Evolutionary conservation across 169 alveolate genomes (phyloP), one percentile per base, ranked within the genome.

Genomic region (Cryptosporidium meleagridis): DNA sequence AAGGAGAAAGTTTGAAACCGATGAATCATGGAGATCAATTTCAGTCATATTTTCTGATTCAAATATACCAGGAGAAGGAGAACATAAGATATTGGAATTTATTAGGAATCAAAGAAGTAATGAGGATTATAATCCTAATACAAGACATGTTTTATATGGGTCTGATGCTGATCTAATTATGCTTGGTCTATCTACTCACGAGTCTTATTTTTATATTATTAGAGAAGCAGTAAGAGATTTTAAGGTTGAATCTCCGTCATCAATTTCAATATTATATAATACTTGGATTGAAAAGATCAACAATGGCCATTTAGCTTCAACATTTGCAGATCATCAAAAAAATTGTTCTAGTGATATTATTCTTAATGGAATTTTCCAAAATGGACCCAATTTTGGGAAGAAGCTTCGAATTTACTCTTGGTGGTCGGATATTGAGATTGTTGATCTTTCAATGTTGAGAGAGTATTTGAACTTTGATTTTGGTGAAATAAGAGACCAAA

Each of bases 41-140:
- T 95, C 95, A 41, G 98, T 99, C 21, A 95, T 97, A 33, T 96
- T 98, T 58, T 97, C 99, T n/a, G 99, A 98, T 68, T 95, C 99
- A 1, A 96, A 95, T 75, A 98, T 97, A 0, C 99, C 99, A 9
- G 99, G 99, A 39, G 99, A 98, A 92, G 99, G 99, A 31, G 99
- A 99, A 86, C 99, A 99, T 92, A 99, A 99, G 94, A 98, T 99
- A 31, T 95, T 97, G 96, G 97, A 97, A 85, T 98, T 95, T 92
- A 97, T 99, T 10, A 35, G 89, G 93, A 62, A 35, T n/a, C 89
- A 80, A 48, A 80, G 89, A 41, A 62, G 80, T 70, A 51, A 85
- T 71, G 53, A 58, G 23, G 61, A 84, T 31, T 96, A 96, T 89
- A 95, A 93, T 93, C 97, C 99, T 14, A 96, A 98, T 89, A 96